Evolutionary conservation across 2,329 filamentous ascomycete genomes (phyloP), one percentile per base, ranked within the genome.

Genomic region (Alternaria atra): DNA sequence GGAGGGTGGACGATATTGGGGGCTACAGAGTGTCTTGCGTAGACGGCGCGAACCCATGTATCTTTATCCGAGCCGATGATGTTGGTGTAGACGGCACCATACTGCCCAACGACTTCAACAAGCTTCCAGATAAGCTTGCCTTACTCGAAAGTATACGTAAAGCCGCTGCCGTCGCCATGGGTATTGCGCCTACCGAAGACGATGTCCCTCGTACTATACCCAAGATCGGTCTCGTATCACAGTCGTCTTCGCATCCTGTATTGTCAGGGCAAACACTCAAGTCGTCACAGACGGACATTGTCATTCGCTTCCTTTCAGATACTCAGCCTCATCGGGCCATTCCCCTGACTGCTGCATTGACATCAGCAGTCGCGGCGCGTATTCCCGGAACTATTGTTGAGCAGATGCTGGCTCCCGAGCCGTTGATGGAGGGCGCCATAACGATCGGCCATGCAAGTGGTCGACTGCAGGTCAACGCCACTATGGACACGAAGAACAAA

Each of bases 21-120:
- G 81, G 80, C 0, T 73, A 87, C 4, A 66, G 73, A 4, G 86
- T 83, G 0, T 89, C 86, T 2, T 85, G 89, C 27, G 82, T 90
- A 1, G 89, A 91, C 63, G 86, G 86, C 1, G 85, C 85, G 1
- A 90, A 90, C 66, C 89, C 89, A 0, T 86, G 85, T 47, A 82
- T 89, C 13, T 91, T 91, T 69, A 79, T 91, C 0, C 78, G 79
- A 7, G 86, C 88, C 0, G 70, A 78, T 2, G 84, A 87, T 59
- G 69, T 90, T 1, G 82, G 78, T 4, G 77, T 87, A 2, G 74
- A 82, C 17, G 81, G 83, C 3, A 80, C 81, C 9, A 80, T 89
- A 35, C 80, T 84, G 0, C 87, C 89, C 0, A 80, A 85, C 25
- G 80, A 82, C 29, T 82, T 90, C 43, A 83, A 86, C 20, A 79